phyloP scores from a whole-genome alignment of 495 filamentous ascomycete genomes.

The Penicillium salamii region DNA sequence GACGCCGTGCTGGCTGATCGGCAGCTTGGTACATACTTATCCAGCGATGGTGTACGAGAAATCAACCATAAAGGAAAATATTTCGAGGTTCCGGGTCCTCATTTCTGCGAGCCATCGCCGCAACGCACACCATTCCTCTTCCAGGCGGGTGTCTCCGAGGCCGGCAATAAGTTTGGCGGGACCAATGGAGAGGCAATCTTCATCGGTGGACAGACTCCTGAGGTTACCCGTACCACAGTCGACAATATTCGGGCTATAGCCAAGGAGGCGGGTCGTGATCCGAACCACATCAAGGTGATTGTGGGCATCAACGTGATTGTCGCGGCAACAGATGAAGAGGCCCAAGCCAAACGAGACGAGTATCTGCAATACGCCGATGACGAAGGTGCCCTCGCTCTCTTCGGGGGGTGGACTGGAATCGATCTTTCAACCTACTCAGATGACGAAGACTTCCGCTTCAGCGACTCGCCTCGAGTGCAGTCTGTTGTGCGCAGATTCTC shows the following conservation, averaged over 20 bases:
- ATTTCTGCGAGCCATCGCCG: conserved; percentile 55
- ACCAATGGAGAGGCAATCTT: conserved; percentile 60
- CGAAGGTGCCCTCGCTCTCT: conserved; percentile 58
- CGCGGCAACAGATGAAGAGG: conserved; percentile 53
- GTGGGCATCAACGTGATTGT: conserved; percentile 45
- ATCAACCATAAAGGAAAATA: conserved; percentile 59
- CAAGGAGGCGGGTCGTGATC: conserved; percentile 43
- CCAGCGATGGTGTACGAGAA: conserved; percentile 46
- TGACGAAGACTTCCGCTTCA: conserved; percentile 50
- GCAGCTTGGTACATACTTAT: conserved; percentile 44
- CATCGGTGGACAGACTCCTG: conserved; percentile 46
- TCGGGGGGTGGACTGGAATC: conserved; percentile 62
- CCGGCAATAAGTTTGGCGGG: conserved; percentile 53
- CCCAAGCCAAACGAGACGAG: conserved; percentile 47
- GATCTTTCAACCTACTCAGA: conserved; percentile 52
- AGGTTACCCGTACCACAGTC: conserved; percentile 41
- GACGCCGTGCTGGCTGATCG: conserved; percentile 54
- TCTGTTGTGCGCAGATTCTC: conserved; percentile 27
- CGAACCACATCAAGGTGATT: conserved; percentile 52
- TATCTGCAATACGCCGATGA: conserved; percentile 49
- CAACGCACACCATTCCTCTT: conserved; percentile 56
- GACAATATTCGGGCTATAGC: conserved; percentile 49
- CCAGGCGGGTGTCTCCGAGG: conserved; percentile 53
- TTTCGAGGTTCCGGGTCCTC: conserved; percentile 54
- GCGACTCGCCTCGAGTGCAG: conserved; percentile 23